phyloP scores from a whole-genome alignment of 352 stramenopile genomes.

The Phytophthora tentaculata region DNA sequence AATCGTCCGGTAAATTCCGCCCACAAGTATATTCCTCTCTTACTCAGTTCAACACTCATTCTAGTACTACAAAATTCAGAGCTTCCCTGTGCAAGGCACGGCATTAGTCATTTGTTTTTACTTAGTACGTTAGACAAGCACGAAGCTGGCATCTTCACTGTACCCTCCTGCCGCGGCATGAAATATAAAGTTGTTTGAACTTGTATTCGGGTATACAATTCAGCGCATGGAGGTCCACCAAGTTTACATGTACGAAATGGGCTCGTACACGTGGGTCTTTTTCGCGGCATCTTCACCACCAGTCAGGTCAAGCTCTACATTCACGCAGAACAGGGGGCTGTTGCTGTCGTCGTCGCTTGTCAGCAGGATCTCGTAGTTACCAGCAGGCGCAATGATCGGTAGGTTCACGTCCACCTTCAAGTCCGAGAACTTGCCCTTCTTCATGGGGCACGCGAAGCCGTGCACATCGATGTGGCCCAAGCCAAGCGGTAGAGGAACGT shows the following conservation, averaged over 20 bases:
- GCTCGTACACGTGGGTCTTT: constrained; percentile 77
- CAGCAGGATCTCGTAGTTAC: constrained; percentile 86
- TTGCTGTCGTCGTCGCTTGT: constrained; percentile 56
- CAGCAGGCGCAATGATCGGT: constrained; percentile 74
- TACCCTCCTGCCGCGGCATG: no score
- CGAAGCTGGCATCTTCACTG: no score
- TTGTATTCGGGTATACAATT: no score
- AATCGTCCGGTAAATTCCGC: no score
- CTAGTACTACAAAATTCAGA: no score
- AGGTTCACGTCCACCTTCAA: constrained; percentile 86
- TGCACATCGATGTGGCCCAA: constrained; percentile 88
- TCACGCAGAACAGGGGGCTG: constrained; percentile 74
- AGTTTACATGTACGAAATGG: constrained; percentile 69
- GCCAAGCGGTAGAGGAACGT: constrained; percentile 80
- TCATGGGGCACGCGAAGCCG: constrained; percentile 77
- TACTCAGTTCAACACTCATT: no score
- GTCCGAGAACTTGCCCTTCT: constrained; percentile 65
- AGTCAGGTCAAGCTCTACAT: constrained; percentile 75
- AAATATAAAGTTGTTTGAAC: no score
- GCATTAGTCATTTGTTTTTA: no score
- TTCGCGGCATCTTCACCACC: constrained; percentile 36
- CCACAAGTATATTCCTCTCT: no score
- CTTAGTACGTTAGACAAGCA: no score
- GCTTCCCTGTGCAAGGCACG: no score
- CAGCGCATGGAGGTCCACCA: not conserved